Evolutionary conservation across 331 rosid genomes (phyloP).

Genomic region (Ulmus americana): DNA sequence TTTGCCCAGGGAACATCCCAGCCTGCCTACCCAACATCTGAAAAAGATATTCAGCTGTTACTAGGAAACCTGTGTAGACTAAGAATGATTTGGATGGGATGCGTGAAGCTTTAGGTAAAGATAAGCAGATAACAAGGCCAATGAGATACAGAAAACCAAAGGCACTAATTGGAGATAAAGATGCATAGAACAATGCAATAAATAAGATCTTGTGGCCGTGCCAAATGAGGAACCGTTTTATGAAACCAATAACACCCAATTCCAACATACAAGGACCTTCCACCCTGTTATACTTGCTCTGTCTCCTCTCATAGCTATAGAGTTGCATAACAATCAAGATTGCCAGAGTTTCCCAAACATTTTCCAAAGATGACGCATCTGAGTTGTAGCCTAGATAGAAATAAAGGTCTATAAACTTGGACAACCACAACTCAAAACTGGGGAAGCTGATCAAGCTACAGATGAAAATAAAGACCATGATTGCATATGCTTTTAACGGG

Average conservation of each 20-base stretch:
- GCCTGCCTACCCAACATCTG: constrained; percentile 94
- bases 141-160: constrained; percentile 79
- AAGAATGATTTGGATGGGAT: constrained; percentile 81
- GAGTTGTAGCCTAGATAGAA: constrained; percentile 73
- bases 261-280: constrained; percentile 43
- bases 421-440: constrained; percentile 63
- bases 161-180: constrained; percentile 75
- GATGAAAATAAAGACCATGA: constrained; percentile 66
- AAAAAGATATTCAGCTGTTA: constrained; percentile 81
- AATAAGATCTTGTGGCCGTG: constrained; percentile 84
- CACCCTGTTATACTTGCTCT: constrained; percentile 51
- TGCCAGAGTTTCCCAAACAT: constrained; percentile 89
- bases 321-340: constrained; percentile 96
- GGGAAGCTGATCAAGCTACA: constrained; percentile 75
- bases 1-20: constrained; percentile 91
- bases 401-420: constrained; percentile 61
- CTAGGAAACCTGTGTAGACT: constrained; percentile 75
- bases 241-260: constrained; percentile 56
- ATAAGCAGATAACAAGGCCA: constrained; percentile 67
- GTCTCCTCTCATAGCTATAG: constrained; percentile 95
- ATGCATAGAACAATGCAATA: constrained; percentile 76
- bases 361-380: constrained; percentile 61
- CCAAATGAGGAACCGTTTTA: constrained; percentile 75
- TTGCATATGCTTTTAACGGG: constrained; percentile 82
- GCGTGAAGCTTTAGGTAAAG: constrained; percentile 73